Evolutionary conservation across 2,329 filamentous ascomycete species (phyloP), one percentile per base, ranked within the genome.

Genomic region (Ophiostoma triangulosporum): DNA sequence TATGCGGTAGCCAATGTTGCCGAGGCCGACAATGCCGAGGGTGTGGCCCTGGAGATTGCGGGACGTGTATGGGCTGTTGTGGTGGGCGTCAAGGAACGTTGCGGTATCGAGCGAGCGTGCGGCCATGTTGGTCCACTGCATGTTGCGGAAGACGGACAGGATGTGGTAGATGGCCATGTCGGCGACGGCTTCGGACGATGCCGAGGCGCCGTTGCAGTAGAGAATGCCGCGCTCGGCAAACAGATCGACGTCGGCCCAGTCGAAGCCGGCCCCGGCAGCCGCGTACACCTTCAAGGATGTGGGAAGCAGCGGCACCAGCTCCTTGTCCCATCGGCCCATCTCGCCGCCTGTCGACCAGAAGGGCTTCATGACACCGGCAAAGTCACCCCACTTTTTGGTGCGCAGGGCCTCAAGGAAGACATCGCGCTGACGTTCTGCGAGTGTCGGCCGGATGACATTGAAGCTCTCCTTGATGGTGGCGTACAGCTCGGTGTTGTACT

Each of bases 121-220:
- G 3, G 81, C 78, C 3, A 70, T 63, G 50, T 78, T 74, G 57
- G 76, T 82, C 77, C 82, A 86, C 1, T 78, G 73, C 12, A 88
- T 74, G 46, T 78, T 73, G 51, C 84, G 80, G 69, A 87, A 88
- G 14, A 78, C 80, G 8, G 77, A 76, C 50, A 89, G 76, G 59
- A 88, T 77, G 60, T 84, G 75, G 61, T 80, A 81, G 38, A 86
- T 71, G 17, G 82, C 79, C 57, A 85, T 79, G 64, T 88, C 85
- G 50, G 84, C 83, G 1, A 88, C 84, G 6, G 83, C 79, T 62
- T 88, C 84, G 6, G 81, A 81, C 35, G 82, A 83, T 0, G 84
- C 83, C 1, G 79, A 74, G 2, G 83, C 83, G 3, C 79, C 77
- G 67, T 88, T 88, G 71, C 84, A 88, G 68, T 88, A 88, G 51